A percentile compares a stretch with the other conserved stretches of the same genome.
These are phyloP conservation scores for Monilinia polystroma DNA, from an alignment of 2,329 filamentous ascomycete species.

Conservation along the genomic window DNA sequence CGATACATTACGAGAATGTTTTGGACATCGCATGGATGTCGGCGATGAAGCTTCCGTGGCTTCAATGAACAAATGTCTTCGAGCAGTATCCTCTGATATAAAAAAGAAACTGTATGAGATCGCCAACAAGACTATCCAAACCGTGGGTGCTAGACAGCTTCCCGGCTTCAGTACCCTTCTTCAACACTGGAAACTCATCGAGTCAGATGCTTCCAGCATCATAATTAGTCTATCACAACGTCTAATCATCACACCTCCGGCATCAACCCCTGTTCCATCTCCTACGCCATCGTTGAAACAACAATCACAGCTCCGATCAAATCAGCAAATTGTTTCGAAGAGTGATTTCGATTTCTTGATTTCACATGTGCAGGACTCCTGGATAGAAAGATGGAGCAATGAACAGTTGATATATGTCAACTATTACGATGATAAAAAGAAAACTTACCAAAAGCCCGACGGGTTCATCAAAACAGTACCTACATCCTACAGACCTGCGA, in stretches of 20 bases:
- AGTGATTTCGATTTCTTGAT: not conserved
- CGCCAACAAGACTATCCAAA: not conserved
- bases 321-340: constrained; percentile 10
- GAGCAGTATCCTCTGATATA: constrained; percentile 13
- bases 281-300: not conserved
- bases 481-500: constrained; percentile 5
- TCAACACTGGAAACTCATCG: constrained; percentile 13
- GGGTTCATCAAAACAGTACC: constrained; percentile 8
- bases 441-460: constrained; percentile 1
- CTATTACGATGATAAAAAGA: not conserved
- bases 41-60: constrained; percentile 7
- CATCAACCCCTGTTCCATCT: not conserved
- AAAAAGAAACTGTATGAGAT: constrained; percentile 15
- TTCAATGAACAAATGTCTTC: constrained; percentile 16
- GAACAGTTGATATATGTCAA: constrained; percentile 16
- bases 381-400: constrained; percentile 9
- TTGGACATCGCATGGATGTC: constrained; percentile 9
- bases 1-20: constrained; percentile 9
- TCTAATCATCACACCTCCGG: constrained; percentile 15
- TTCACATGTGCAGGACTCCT: constrained; percentile 17
- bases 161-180: constrained; percentile 14
- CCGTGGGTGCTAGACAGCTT: not conserved
- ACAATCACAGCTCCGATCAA: constrained; percentile 3
- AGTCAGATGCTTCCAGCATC: constrained; percentile 10
- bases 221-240: constrained; percentile 14